Evolutionary conservation across 305 asterid species (phyloP).

Genomic region (Ajuga reptans): DNA sequence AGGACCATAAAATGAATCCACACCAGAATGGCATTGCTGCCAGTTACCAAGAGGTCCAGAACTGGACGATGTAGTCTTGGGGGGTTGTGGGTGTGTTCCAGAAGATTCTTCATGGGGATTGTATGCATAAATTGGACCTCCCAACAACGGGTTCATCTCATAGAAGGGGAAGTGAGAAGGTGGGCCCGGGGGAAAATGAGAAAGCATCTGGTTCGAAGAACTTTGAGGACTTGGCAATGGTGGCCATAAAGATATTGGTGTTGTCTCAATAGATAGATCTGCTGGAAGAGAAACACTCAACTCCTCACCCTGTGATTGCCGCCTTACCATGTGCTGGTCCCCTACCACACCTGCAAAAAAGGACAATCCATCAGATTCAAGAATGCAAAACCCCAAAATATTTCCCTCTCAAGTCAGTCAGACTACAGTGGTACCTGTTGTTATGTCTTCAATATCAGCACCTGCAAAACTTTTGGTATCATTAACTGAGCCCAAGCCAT

Average conservation of each 20-base stretch:
- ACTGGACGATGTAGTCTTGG: conserved; percentile 43
- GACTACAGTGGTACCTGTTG: conserved; percentile 35
- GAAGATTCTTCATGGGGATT: conserved; percentile 70
- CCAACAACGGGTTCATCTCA: conserved; percentile 85
- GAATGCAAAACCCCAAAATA: conserved; percentile 1
- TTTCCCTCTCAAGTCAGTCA: conserved; percentile 3
- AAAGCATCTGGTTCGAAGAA: conserved; percentile 63
- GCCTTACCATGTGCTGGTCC: conserved; percentile 50
- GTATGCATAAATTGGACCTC: conserved; percentile 77
- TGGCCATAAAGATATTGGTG: conserved; percentile 88
- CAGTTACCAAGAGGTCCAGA: conserved; percentile 73
- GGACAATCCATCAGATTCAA: conserved; percentile 3
- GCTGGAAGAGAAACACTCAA: conserved; percentile 91
- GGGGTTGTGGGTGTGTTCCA: conserved; percentile 62
- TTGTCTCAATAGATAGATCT: conserved; percentile 88
- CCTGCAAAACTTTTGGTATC: conserved; percentile 43
- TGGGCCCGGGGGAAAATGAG: conserved; percentile 83
- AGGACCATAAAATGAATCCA: conserved; percentile 87
- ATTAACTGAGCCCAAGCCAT: conserved; percentile 42
- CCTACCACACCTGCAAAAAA: conserved; percentile 38
- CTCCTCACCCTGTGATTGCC: conserved; percentile 68
- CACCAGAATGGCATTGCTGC: conserved; percentile 75
- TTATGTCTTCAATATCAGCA: conserved; percentile 36
- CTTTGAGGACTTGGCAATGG: conserved; percentile 78
- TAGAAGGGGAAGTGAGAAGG: conserved; percentile 86